Conservation (phyloP, 805 yeast genomes). For the Metschnikowia lachancei region DNA sequence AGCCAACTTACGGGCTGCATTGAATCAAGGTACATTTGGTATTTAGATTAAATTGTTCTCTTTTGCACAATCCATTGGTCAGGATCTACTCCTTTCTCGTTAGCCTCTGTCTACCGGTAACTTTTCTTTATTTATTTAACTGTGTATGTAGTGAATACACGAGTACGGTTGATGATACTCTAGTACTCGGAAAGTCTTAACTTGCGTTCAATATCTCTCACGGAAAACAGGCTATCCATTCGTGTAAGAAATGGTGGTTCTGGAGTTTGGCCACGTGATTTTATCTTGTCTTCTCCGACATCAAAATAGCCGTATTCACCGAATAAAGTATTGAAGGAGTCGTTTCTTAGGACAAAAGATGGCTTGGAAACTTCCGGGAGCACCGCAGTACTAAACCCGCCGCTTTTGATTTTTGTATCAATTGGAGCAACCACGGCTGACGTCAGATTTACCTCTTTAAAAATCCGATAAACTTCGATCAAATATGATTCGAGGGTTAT, state of each 20-base stretch:
- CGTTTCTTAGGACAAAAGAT: conserved; percentile 13
- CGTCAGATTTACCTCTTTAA: conserved; percentile 24
- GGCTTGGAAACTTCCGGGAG: conserved; percentile 10
- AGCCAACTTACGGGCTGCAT: conserved; percentile 59
- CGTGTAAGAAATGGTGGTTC: conserved; percentile 48
- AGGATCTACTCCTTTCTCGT: no score
- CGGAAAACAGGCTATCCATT: conserved; percentile 38
- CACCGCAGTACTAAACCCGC: not conserved
- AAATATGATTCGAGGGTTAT: conserved; percentile 51
- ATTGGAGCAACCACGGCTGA: conserved; percentile 23
- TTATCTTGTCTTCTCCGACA: conserved; percentile 50
- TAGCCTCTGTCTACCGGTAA: no score
- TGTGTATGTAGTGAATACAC: not conserved
- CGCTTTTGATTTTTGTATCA: conserved; percentile 25
- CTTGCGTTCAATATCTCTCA: conserved; percentile 63
- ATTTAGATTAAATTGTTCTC: conserved; percentile 34
- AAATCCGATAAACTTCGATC: conserved; percentile 41
- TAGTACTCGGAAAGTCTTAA: conserved; percentile 61
- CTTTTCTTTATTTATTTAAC: not conserved
- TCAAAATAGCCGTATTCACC: conserved; percentile 65
- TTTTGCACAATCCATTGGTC: no score
- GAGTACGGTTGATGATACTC: not conserved
- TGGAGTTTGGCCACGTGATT: conserved; percentile 58
- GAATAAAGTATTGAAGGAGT: conserved; percentile 33
- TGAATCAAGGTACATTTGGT: conserved; percentile 67